These are phyloP conservation scores for Paecilomyces variotii DNA, from an alignment of 2,329 filamentous ascomycete species.

Conservation along the genomic window DNA sequence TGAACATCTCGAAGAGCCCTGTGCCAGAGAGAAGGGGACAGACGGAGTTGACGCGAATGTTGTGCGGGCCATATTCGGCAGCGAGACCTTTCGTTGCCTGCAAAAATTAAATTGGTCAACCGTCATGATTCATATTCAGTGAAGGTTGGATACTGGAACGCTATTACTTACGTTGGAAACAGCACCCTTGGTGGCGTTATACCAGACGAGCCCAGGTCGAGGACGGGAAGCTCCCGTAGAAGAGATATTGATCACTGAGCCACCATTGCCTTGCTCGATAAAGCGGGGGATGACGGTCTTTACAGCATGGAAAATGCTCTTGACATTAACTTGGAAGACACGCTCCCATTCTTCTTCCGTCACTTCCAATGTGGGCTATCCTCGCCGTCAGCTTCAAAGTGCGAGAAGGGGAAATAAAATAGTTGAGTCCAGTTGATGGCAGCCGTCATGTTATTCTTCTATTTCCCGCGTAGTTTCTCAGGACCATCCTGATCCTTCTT, in stretches of 20 bases:
- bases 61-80: slow-evolving; percentile 59
- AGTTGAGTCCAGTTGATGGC: not conserved
- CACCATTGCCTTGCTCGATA: slow-evolving; percentile 23
- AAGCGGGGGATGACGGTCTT: slow-evolving; percentile 28
- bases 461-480: too few relatives aligned
- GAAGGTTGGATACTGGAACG: not conserved
- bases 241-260: slow-evolving; percentile 33
- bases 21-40: slow-evolving; percentile 62
- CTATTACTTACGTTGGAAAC: slow-evolving; percentile 23
- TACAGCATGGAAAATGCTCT: slow-evolving; percentile 28
- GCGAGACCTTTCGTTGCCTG: slow-evolving; percentile 55
- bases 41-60: slow-evolving; percentile 63
- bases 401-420: not conserved
- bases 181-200: slow-evolving; percentile 34
- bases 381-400: not conserved
- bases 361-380: slow-evolving; percentile 26
- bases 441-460: too few relatives aligned
- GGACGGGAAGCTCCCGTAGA: slow-evolving; percentile 31
- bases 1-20: slow-evolving; percentile 46
- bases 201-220: slow-evolving; percentile 33
- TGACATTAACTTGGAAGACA: slow-evolving; percentile 34
- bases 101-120: slow-evolving; percentile 1
- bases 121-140: not conserved
- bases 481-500: not conserved
- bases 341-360: slow-evolving; percentile 33